Evolutionary conservation across 805 yeast genomes (phyloP).

Genomic region (Sungouiella blattae): DNA sequence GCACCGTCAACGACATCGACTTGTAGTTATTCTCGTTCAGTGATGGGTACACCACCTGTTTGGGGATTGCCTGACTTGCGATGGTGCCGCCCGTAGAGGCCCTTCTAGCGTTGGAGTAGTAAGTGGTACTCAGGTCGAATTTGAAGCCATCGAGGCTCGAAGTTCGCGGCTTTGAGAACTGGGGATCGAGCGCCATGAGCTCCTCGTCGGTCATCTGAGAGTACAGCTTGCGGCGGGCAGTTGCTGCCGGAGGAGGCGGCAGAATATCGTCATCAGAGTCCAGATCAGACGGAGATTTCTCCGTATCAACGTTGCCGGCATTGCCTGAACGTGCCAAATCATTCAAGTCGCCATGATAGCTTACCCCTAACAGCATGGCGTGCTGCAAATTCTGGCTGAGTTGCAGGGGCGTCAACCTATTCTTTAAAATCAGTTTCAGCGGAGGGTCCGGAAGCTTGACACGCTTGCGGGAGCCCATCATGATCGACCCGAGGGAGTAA

Average conservation of each 20-base stretch:
- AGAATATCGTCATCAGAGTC: conserved; percentile 5
- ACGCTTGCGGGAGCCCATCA: conserved; percentile 12
- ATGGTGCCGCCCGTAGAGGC: conserved; percentile 5
- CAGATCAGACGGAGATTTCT: conserved; percentile 1
- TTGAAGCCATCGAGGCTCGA: conserved; percentile 42
- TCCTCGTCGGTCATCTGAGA: conserved; percentile 54
- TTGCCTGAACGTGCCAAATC: conserved; percentile 14
- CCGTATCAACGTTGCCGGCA: too few relatives aligned
- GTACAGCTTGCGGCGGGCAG: conserved; percentile 40
- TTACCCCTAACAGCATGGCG: conserved; percentile 11
- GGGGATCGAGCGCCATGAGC: conserved; percentile 52
- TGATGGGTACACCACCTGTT: conserved; percentile 22
- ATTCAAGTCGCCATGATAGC: conserved; percentile 18
- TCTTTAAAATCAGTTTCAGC: conserved; percentile 38
- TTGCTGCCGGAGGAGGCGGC: conserved; percentile 3
- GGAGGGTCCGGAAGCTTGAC: conserved; percentile 30
- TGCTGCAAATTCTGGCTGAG: conserved; percentile 15
- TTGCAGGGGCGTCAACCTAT: conserved; percentile 29
- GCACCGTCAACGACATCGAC: conserved; percentile 39
- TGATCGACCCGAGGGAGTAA: conserved; percentile 7
- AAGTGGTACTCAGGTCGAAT: conserved; percentile 35
- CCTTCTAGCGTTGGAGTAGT: conserved; percentile 8
- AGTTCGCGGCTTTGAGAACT: conserved; percentile 39
- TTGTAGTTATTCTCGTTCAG: conserved; percentile 43
- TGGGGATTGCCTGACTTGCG: conserved; percentile 3